Conservation (phyloP, 2,329 filamentous ascomycete species). For the Apiospora kogelbergensis region DNA sequence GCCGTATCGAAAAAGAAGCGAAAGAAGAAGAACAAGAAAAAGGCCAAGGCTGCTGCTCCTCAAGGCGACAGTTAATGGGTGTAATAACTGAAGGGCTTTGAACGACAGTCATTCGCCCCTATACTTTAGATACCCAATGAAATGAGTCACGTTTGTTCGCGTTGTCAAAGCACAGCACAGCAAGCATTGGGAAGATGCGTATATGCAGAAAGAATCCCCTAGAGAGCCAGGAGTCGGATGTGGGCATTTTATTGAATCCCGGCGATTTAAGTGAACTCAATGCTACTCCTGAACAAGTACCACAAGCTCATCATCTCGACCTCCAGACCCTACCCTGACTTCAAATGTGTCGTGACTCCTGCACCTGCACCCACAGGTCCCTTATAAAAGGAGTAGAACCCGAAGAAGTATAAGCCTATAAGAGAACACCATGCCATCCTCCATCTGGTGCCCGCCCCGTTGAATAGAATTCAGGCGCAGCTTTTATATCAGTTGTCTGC, state of each 20-base stretch:
- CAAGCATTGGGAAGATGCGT: neutral
- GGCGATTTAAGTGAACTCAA: neutral
- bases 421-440: neutral
- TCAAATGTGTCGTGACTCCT: neutral
- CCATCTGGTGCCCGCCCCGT: neutral
- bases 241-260: neutral
- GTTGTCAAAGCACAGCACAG: neutral
- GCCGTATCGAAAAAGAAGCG: constrained; percentile 25
- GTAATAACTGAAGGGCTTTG: constrained; percentile 19
- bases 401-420: neutral
- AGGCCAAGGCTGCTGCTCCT: neutral
- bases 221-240: neutral
- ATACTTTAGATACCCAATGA: neutral
- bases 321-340: neutral
- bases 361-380: neutral
- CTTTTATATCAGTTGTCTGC: neutral
- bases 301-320: neutral
- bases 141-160: neutral
- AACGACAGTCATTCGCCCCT: constrained; percentile 15
- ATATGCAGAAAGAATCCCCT: neutral
- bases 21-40: constrained; percentile 25
- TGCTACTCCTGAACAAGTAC: neutral
- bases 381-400: neutral
- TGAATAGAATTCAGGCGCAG: neutral
- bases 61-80: neutral